Conservation (phyloP, 2,329 filamentous ascomycete species). For the Fusarium neocosmosporiellum region DNA sequence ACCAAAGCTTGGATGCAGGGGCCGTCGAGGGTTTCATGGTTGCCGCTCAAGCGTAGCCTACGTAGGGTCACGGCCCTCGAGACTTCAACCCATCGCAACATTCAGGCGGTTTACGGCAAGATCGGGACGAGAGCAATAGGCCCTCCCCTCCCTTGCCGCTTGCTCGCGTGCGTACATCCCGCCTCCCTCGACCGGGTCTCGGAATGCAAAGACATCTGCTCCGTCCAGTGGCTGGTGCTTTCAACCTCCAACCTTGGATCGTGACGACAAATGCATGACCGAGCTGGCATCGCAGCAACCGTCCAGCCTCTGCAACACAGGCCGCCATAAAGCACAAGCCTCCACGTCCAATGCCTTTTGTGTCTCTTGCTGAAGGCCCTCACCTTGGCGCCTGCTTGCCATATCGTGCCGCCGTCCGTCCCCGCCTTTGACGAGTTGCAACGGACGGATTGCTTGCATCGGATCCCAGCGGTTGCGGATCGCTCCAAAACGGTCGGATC, state of each 20-base stretch:
- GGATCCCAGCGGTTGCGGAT: slow-evolving; percentile 24
- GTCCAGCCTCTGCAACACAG: slow-evolving; percentile 11
- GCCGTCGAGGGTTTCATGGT: slow-evolving; percentile 37
- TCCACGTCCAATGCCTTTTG: background rate
- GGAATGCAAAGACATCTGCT: slow-evolving; percentile 17
- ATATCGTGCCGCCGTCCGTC: background rate
- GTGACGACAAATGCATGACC: background rate
- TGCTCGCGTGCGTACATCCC: slow-evolving; percentile 26
- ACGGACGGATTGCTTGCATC: slow-evolving; percentile 32
- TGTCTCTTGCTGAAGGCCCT: background rate
- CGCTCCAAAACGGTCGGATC: slow-evolving; percentile 26
- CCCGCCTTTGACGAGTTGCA: slow-evolving; percentile 2
- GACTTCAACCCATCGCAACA: background rate
- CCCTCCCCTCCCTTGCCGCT: background rate
- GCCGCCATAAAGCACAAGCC: slow-evolving; percentile 6
- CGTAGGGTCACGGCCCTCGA: slow-evolving; percentile 14
- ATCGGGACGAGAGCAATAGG: background rate
- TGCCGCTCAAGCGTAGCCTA: slow-evolving; percentile 24
- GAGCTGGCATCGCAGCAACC: background rate
- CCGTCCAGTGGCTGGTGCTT: slow-evolving; percentile 26
- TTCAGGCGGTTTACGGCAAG: background rate
- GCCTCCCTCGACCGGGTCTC: background rate
- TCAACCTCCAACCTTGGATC: background rate
- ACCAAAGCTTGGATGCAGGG: slow-evolving; percentile 25
- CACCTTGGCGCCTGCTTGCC: slow-evolving; percentile 5